A percentile compares a stretch with the other conserved stretches of the same genome.
phyloP scores from a whole-genome alignment of 768 basidiomycete species.

The Piloderma croceum region DNA sequence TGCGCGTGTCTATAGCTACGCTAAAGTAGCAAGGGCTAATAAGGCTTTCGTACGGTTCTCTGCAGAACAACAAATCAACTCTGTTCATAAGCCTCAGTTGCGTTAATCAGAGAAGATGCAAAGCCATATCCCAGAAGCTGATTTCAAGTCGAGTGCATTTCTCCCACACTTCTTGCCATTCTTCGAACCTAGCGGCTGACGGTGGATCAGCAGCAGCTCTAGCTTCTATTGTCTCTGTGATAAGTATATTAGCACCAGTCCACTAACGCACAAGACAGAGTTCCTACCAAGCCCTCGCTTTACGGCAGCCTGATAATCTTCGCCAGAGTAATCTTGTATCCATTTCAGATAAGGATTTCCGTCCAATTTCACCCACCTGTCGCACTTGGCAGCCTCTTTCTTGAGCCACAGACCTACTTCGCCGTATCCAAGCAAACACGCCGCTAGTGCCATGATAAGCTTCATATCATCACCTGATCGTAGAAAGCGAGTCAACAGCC shows the following conservation, averaged over 20 bases:
- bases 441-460: constrained; percentile 74
- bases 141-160: constrained; percentile 74
- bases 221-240: constrained; percentile 66
- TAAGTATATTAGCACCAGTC: neutral
- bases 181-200: constrained; percentile 48
- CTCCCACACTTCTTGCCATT: constrained; percentile 71
- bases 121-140: constrained; percentile 80
- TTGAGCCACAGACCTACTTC: constrained; percentile 85
- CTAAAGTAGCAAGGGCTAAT: no score
- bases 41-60: no score
- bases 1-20: neutral
- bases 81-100: no score
- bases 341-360: constrained; percentile 72
- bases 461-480: constrained; percentile 61
- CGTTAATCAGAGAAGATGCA: constrained; percentile 29
- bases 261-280: neutral
- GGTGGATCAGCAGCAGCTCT: constrained; percentile 59
- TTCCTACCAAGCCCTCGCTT: constrained; percentile 63
- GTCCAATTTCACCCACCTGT: constrained; percentile 52
- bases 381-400: constrained; percentile 41
- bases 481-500: neutral
- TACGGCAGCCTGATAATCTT: constrained; percentile 68
- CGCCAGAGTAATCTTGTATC: constrained; percentile 78
- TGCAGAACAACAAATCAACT: no score
- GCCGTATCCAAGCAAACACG: constrained; percentile 88